Conservation (phyloP, 192 early-diverging fungal species). For the Coemansia sp. region DNA sequence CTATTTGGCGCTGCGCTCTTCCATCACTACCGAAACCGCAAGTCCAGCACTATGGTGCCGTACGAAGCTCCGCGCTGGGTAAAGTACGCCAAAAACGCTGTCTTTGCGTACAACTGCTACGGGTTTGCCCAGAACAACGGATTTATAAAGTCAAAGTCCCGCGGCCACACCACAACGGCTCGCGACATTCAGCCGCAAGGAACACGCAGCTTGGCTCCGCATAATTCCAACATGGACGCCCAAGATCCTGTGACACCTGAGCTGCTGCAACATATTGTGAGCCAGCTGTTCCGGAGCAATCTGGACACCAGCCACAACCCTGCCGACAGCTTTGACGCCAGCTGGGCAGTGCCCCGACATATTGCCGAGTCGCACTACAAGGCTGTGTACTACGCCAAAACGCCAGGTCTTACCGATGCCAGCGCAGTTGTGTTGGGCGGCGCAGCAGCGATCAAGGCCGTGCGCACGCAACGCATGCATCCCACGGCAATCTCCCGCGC, state of each 20-base stretch:
- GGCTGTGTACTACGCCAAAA: not conserved
- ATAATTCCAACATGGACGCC: too few species aligned
- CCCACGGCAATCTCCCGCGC: not conserved
- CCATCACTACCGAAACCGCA: conserved; percentile 29
- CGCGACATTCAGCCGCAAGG: not conserved
- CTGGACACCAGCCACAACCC: not conserved
- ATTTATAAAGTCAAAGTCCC: not conserved
- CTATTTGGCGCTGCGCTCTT: conserved; percentile 23
- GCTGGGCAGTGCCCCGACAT: conserved; percentile 16
- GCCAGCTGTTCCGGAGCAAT: not conserved
- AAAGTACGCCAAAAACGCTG: conserved; percentile 27
- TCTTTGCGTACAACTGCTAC: conserved; percentile 27
- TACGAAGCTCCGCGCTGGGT: conserved; percentile 36
- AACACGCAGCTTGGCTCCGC: not conserved
- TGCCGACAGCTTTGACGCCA: conserved; percentile 17
- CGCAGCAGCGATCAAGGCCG: conserved; percentile 21
- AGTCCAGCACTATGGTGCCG: conserved; percentile 19
- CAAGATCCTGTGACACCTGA: not conserved
- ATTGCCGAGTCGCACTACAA: conserved; percentile 6
- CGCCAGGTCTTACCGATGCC: conserved; percentile 9
- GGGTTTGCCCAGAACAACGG: conserved; percentile 17
- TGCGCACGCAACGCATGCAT: conserved; percentile 14
- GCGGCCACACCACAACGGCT: not conserved
- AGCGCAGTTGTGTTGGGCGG: conserved; percentile 18
- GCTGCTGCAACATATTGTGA: not conserved